Evolutionary conservation across 345 rosid genomes (phyloP).

Genomic region (Sonneratia alba): DNA sequence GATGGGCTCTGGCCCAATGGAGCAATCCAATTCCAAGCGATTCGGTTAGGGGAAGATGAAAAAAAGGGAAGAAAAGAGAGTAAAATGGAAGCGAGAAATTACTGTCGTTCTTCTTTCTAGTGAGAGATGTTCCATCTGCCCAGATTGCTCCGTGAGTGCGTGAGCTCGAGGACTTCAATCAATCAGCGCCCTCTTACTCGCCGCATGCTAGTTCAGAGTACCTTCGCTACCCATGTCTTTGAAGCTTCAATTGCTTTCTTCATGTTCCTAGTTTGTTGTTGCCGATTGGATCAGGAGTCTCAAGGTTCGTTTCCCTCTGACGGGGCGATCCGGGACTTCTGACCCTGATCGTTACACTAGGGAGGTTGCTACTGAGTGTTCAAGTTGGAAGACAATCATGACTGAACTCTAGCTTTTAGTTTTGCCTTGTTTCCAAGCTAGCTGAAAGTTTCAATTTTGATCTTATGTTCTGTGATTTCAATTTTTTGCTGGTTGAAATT

Average conservation of each 20-base stretch:
- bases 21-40: no score
- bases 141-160: conserved; percentile 3
- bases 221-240: background rate
- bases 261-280: no score
- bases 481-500: no score
- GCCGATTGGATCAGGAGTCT: background rate
- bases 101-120: background rate
- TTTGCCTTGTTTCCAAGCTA: background rate
- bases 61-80: no score
- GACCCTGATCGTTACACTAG: background rate
- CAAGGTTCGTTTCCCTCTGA: background rate
- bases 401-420: background rate
- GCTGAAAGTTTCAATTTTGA: background rate
- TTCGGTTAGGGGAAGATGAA: no score
- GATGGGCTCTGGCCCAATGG: no score
- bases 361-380: background rate
- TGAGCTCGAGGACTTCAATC: conserved; percentile 2
- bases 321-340: background rate
- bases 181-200: background rate
- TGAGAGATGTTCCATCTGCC: background rate
- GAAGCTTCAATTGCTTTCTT: background rate
- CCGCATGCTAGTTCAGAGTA: background rate
- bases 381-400: background rate
- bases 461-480: no score
- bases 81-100: background rate